Percentiles rank a stretch among this genome's conserved stretches.
Evolutionary conservation across 1,284 basidiomycete species (phyloP).

Genomic region (Paramarasmius palmivorus): DNA sequence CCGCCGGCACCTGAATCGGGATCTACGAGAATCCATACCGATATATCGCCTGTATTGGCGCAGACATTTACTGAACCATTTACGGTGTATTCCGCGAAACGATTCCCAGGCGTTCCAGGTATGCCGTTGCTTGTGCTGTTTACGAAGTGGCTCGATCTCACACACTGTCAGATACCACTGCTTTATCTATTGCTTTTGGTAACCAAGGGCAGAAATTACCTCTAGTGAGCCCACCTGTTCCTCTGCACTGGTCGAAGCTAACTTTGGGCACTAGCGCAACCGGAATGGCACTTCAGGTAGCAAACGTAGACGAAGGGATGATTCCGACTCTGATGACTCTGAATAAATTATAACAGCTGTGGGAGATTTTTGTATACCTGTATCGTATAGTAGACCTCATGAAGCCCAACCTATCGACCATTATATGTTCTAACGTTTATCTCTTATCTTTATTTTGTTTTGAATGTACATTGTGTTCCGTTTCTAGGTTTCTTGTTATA

Average conservation of each 20-base stretch:
- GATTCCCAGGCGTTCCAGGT: slow-evolving; percentile 92
- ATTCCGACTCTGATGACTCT: slow-evolving; percentile 53
- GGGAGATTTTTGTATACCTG: too few relatives aligned
- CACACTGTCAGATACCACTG: slow-evolving; percentile 71
- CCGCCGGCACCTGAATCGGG: slow-evolving; percentile 72
- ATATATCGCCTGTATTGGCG: slow-evolving; percentile 73
- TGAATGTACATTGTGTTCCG: too few relatives aligned
- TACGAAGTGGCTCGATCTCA: background rate
- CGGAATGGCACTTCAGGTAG: slow-evolving; percentile 61
- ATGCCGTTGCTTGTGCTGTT: slow-evolving; percentile 17
- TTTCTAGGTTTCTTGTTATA: too few relatives aligned
- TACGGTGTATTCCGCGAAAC: slow-evolving; percentile 89
- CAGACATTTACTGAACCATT: slow-evolving; percentile 87
- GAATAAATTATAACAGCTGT: slow-evolving; percentile 32
- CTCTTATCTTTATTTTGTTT: too few relatives aligned
- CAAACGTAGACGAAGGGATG: slow-evolving; percentile 54
- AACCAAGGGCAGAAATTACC: slow-evolving; percentile 91
- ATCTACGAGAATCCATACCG: slow-evolving; percentile 61
- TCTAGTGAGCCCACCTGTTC: slow-evolving; percentile 52
- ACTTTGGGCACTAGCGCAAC: slow-evolving; percentile 52
- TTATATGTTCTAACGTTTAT: too few relatives aligned
- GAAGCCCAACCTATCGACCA: too few relatives aligned
- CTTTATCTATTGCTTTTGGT: slow-evolving; percentile 87
- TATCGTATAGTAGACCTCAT: too few relatives aligned
- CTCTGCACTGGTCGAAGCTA: slow-evolving; percentile 17